Base-by-base conservation (phyloP, 2,329 filamentous ascomycete species). In the Ceratocystis lukuohia region DNA sequence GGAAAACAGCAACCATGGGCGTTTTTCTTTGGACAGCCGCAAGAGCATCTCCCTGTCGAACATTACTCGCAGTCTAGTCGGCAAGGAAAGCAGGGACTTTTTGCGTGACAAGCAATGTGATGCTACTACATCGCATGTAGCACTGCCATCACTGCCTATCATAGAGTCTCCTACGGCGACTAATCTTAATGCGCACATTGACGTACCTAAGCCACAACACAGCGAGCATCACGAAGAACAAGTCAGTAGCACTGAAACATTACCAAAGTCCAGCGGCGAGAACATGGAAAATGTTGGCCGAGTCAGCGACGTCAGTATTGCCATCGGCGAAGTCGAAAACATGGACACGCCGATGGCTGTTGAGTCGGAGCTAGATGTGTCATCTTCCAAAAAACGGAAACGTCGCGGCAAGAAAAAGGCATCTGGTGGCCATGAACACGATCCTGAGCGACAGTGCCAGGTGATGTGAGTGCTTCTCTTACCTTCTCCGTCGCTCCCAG, bases 31-130 rank as follows among this genome's bases (percentile, higher is more conserved):
- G 5, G 67, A 68, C 17, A 68, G 44, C 17, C 64, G 67, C 61
- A 68, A 68, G 64, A 66, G 64, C 37, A 68, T 68, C 22, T 68
- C 67, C 1, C 62, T 68, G 44, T 66, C 64, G 1, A 68, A 68
- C 50, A 30, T 68, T 5, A 61, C 67, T 2, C 64, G 67, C 12
- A 56, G 64, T 33, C 28, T 66, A 41, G 65, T 56, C 6, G 61
- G 50, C 5, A 68, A 68, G 48, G 67, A 68, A 17, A 44, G 33
- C 28, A 61, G 45, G 10, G 66, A 68, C n/a, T 22, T 57, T 28
- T 45, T 44, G 33, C 63, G 63, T 45, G 64, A 66, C 3, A 66
- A 61, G 65, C 22, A 53, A 15, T 10, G 12, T 25, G 62, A 64
- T 17, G 28, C 37, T 50, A n/a, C 17, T 30, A 15, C 56, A 37